phyloP scores from a whole-genome alignment of 768 basidiomycete species.

The Exidia glandulosa region DNA sequence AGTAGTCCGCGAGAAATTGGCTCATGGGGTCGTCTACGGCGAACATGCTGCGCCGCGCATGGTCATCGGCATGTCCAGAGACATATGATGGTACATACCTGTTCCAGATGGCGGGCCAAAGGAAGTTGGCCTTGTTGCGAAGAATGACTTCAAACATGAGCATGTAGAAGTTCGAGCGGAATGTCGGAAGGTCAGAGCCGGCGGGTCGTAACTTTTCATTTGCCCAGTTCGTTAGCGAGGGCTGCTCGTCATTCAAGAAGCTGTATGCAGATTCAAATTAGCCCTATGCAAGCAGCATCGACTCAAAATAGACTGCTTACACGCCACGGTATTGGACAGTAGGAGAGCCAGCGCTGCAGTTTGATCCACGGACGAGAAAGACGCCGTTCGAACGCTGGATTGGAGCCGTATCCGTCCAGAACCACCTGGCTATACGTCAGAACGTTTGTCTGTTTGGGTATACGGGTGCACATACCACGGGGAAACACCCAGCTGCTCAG shows the following conservation, averaged over 20 bases:
- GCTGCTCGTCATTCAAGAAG: constrained; percentile 70
- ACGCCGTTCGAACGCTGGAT: constrained; percentile 34
- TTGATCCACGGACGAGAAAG: constrained; percentile 18
- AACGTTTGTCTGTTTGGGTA: constrained; percentile 20
- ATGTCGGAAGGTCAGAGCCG: constrained; percentile 52
- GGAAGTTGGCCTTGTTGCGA: constrained; percentile 54
- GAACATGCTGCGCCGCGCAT: constrained; percentile 25
- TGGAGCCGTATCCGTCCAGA: constrained; percentile 67
- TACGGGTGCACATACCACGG: constrained; percentile 36
- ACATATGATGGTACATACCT: constrained; percentile 8
- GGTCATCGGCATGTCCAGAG: neutral
- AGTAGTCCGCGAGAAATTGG: constrained; percentile 49
- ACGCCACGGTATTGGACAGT: constrained; percentile 62
- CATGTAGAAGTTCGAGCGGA: constrained; percentile 45
- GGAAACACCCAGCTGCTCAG: constrained; percentile 64
- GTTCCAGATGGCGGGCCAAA: constrained; percentile 42
- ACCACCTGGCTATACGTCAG: constrained; percentile 15
- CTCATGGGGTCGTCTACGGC: constrained; percentile 49
- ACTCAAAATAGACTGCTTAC: constrained; percentile 6
- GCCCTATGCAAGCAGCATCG: neutral
- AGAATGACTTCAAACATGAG: constrained; percentile 42
- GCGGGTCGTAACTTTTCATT: constrained; percentile 38
- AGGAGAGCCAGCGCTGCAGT: constrained; percentile 44
- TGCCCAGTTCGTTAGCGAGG: constrained; percentile 62
- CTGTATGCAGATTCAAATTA: neutral